Evolutionary conservation across 164 flowering plant species (phyloP), one percentile per base, ranked within the genome.

Genomic region (Paratinospora sagittata): DNA sequence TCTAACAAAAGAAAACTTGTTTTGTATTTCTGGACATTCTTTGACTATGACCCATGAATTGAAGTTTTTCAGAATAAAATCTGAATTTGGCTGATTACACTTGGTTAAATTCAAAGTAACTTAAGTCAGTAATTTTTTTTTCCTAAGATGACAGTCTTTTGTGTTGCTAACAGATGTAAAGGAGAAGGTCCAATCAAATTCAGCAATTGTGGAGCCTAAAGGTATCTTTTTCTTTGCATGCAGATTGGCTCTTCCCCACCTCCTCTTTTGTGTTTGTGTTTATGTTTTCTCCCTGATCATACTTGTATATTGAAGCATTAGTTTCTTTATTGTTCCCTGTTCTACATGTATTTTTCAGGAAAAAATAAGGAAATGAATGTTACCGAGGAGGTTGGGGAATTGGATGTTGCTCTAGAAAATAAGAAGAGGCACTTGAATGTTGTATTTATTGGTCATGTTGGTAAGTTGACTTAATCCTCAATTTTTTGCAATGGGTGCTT

Each of bases 401-500:
- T 39, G 58, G 66, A 69, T 49, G 90, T 85, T 60, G 67, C n/a
- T 37, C 90, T 84, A 72, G 81, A 63, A 36, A 45, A 78, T 21
- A 78, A 74, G 76, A 93, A 93, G 82, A 79, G 95, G 17, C 98
- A 93, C 76, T 75, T 93, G 83, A 93, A 93, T 83, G 97, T 89
- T 55, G 98, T 93, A 8, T 93, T 91, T 64, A 93, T 93, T 69
- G 98, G 98, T 41, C 98, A 93, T 76, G 98, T 93, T 70, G 98
- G 98, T 91, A 81, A 67, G 96, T 81, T 68, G 11, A 55, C 61
- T 7, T 55, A 55, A 55, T 55, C 24, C 21, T 55, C 24, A 1
- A 10, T 11, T 43, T 43, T 43, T 6, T 55, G 21, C 24, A 21
- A 19, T 55, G 61, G 10, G 24, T 55, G 21, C 61, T 0, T 19